phyloP scores from a whole-genome alignment of 257 asterid genomes.

The Solanum ahanhuiri region DNA sequence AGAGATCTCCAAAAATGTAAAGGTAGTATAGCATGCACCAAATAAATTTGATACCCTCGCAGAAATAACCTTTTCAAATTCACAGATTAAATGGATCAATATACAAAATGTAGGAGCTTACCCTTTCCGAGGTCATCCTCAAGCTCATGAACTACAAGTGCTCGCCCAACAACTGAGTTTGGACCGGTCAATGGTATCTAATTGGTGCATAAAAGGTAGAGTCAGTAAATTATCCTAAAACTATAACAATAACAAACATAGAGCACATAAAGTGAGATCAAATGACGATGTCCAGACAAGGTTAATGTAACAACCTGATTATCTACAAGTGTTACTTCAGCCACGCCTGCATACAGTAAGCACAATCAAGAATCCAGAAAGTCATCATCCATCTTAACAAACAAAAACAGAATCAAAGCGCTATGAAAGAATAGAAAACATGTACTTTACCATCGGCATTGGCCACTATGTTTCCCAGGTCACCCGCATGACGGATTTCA shows the following conservation, averaged over 20 bases:
- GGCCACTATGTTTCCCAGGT: slow-evolving; percentile 99
- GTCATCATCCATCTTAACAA: background rate
- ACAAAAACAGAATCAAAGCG: background rate
- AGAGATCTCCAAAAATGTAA: background rate
- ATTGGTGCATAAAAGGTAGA: background rate
- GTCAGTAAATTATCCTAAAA: background rate
- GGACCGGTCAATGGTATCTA: slow-evolving; percentile 88
- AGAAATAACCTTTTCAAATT: background rate
- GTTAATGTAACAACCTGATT: slow-evolving; percentile 39
- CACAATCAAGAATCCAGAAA: slow-evolving; percentile 4
- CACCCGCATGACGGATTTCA: slow-evolving; percentile 98
- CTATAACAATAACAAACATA: background rate
- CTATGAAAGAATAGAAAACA: background rate
- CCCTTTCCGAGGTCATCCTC: slow-evolving; percentile 99
- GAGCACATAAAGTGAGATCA: background rate
- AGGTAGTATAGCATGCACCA: background rate
- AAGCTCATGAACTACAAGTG: slow-evolving; percentile 90
- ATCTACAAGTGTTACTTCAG: slow-evolving; percentile 80
- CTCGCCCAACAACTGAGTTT: slow-evolving; percentile 85
- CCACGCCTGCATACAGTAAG: slow-evolving; percentile 53
- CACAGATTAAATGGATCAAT: background rate
- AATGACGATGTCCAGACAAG: background rate
- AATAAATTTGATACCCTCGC: background rate
- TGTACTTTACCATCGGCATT: slow-evolving; percentile 58
- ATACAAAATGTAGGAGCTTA: slow-evolving; percentile 10